Percentiles rank a stretch among this genome's conserved stretches.
phyloP scores from a whole-genome alignment of 805 yeast genomes.

The Spathaspora boniae region DNA sequence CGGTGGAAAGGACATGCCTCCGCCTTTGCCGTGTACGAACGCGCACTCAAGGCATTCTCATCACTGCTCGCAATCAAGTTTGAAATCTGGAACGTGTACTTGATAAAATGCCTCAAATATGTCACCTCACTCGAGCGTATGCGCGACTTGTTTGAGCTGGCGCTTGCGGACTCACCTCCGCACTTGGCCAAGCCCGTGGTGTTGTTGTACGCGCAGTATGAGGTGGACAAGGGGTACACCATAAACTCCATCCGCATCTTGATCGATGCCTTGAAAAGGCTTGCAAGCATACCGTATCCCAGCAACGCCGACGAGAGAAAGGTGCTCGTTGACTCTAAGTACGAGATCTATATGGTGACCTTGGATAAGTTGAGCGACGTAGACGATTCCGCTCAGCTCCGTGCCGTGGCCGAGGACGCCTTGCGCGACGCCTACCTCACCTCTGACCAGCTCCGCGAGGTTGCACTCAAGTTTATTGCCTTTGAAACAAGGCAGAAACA shows the following conservation, averaged over 20 bases:
- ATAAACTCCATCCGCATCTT: slow-evolving; percentile 39
- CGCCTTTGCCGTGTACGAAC: slow-evolving; percentile 61
- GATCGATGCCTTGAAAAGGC: slow-evolving; percentile 12
- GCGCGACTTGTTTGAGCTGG: slow-evolving; percentile 71
- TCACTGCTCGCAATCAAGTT: slow-evolving; percentile 48
- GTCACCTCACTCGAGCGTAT: slow-evolving; percentile 26
- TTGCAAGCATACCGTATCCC: too few relatives aligned
- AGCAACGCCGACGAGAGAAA: slow-evolving; percentile 6
- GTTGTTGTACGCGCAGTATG: slow-evolving; percentile 58
- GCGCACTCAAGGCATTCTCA: slow-evolving; percentile 62
- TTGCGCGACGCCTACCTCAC: slow-evolving; percentile 42
- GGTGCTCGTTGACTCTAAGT: slow-evolving; percentile 16
- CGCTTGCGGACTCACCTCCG: slow-evolving; percentile 28
- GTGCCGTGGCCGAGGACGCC: slow-evolving; percentile 44
- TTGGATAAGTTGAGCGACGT: slow-evolving; percentile 8
- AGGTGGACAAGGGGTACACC: slow-evolving; percentile 50
- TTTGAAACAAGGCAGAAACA: slow-evolving; percentile 57
- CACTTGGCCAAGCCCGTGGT: slow-evolving; percentile 47
- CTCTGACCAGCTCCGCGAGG: slow-evolving; percentile 33
- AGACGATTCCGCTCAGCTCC: slow-evolving; percentile 14
- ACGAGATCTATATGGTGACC: slow-evolving; percentile 16
- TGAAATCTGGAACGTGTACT: slow-evolving; percentile 71
- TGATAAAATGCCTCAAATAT: slow-evolving; percentile 40
- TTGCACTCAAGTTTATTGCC: slow-evolving; percentile 52
- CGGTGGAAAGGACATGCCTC: slow-evolving; percentile 44